These are phyloP conservation scores for Myriangium duriaei DNA, from an alignment of 2,329 filamentous ascomycete species.

Conservation along the genomic window DNA sequence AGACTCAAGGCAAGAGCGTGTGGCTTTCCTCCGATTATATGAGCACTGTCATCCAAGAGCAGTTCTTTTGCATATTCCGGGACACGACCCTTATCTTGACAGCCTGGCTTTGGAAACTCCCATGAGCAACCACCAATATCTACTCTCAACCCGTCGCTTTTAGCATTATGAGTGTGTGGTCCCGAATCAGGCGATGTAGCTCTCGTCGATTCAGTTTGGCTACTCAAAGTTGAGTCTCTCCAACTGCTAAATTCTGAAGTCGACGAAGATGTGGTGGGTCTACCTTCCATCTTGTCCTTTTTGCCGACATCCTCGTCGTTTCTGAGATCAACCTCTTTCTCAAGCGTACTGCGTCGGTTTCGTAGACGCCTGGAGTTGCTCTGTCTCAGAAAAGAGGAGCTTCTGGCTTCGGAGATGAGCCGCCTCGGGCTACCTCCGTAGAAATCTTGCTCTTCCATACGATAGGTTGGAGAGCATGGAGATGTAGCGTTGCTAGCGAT, in stretches of 20 bases:
- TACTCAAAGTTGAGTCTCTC: slow-evolving; percentile 68
- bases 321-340: too few relatives aligned
- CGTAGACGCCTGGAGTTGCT: too few relatives aligned
- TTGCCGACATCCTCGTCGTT: background rate
- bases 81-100: too few relatives aligned
- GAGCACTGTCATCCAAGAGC: slow-evolving; percentile 85
- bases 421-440: too few relatives aligned
- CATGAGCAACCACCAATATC: background rate
- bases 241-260: slow-evolving; percentile 33
- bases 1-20: slow-evolving; percentile 86
- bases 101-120: background rate
- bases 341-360: too few relatives aligned
- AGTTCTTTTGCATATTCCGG: slow-evolving; percentile 68
- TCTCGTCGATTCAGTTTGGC: slow-evolving; percentile 71
- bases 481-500: too few relatives aligned
- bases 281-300: background rate
- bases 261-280: background rate
- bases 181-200: slow-evolving; percentile 67
- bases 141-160: background rate
- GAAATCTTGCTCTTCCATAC: too few relatives aligned
- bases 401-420: too few relatives aligned
- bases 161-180: background rate
- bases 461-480: too few relatives aligned
- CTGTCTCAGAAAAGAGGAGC: too few relatives aligned
- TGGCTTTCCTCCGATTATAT: slow-evolving; percentile 84